Evolutionary conservation across 176 grass and related monocot species (phyloP).

Genomic region (Pontederia crassipes): DNA sequence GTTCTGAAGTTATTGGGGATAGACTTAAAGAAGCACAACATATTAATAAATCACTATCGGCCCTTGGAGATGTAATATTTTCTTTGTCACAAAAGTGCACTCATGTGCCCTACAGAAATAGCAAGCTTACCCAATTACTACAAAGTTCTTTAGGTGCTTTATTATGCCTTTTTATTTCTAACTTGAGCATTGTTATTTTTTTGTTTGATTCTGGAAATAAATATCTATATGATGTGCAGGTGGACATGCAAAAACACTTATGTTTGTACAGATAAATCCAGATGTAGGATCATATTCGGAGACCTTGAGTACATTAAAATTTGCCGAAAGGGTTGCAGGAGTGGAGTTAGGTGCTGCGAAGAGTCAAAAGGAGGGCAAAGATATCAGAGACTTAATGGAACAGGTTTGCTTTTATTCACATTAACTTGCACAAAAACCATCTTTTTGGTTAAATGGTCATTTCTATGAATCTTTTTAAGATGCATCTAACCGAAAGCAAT

Average conservation of each 20-base stretch:
- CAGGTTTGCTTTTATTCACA: slow-evolving; percentile 5
- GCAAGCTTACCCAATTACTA: slow-evolving; percentile 16
- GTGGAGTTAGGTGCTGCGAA: slow-evolving; percentile 16
- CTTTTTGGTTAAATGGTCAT: no score
- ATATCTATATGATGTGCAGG: slow-evolving; percentile 1
- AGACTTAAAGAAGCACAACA: slow-evolving; percentile 20
- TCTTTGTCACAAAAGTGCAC: slow-evolving; percentile 8
- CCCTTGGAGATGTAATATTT: slow-evolving; percentile 23
- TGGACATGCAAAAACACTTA: slow-evolving; percentile 19
- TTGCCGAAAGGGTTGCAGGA: slow-evolving; percentile 19
- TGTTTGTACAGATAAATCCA: slow-evolving; percentile 25
- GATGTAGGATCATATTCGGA: slow-evolving; percentile 3
- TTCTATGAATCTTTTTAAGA: no score
- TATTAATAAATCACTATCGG: slow-evolving; percentile 17
- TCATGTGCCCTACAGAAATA: slow-evolving; percentile 20
- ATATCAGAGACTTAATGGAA: slow-evolving; percentile 19
- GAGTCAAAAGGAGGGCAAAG: slow-evolving; percentile 18
- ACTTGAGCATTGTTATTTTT: background rate
- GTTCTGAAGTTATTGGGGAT: slow-evolving; percentile 17
- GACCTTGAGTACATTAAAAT: slow-evolving; percentile 19
- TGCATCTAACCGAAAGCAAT: no score
- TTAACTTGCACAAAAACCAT: background rate
- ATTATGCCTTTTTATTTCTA: background rate
- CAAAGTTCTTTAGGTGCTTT: slow-evolving; percentile 16
- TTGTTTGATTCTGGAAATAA: background rate